A percentile compares a stretch with the other conserved stretches of the same genome.
Evolutionary conservation across 371 early-diverging fungal species (phyloP).

Genomic region (Amoeboaphelidium occidentale): DNA sequence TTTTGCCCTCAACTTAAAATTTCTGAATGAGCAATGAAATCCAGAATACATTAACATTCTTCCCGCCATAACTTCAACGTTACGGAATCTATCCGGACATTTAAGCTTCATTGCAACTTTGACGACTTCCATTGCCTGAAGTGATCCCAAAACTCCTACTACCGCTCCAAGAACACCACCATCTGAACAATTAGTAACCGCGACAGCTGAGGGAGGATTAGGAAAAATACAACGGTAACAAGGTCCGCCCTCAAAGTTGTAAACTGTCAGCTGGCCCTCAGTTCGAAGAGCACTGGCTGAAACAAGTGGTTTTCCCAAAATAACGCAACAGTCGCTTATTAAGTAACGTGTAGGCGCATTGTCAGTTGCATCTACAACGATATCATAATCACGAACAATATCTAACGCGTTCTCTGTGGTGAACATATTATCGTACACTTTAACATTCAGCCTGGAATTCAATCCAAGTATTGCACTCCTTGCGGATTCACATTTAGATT

Average conservation of each 20-base stretch:
- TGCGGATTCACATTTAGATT: constrained; percentile 62
- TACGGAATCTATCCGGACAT: not conserved
- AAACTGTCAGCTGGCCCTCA: constrained; percentile 77
- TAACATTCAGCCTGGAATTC: constrained; percentile 25
- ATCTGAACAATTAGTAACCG: constrained; percentile 73
- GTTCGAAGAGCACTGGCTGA: constrained; percentile 81
- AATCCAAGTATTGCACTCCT: constrained; percentile 13
- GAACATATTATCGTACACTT: constrained; percentile 25
- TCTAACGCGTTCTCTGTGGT: constrained; percentile 37
- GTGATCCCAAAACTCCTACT: constrained; percentile 79
- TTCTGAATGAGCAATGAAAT: constrained; percentile 28
- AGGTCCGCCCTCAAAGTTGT: constrained; percentile 59
- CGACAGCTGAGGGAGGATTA: constrained; percentile 56
- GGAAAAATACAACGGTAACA: constrained; percentile 98
- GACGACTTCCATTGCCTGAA: constrained; percentile 87
- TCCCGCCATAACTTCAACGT: constrained; percentile 1
- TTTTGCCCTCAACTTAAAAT: constrained; percentile 41
- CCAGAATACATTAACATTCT: not conserved
- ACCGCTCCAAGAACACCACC: constrained; percentile 96
- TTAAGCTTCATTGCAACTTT: constrained; percentile 28
- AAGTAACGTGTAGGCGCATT: constrained; percentile 92
- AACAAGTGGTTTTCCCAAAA: constrained; percentile 58
- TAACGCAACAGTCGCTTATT: constrained; percentile 76
- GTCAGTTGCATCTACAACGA: constrained; percentile 91
- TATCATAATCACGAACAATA: constrained; percentile 41